Evolutionary conservation across 2,329 filamentous ascomycete genomes (phyloP).

Genomic region (Dothiorella sarmentorum): DNA sequence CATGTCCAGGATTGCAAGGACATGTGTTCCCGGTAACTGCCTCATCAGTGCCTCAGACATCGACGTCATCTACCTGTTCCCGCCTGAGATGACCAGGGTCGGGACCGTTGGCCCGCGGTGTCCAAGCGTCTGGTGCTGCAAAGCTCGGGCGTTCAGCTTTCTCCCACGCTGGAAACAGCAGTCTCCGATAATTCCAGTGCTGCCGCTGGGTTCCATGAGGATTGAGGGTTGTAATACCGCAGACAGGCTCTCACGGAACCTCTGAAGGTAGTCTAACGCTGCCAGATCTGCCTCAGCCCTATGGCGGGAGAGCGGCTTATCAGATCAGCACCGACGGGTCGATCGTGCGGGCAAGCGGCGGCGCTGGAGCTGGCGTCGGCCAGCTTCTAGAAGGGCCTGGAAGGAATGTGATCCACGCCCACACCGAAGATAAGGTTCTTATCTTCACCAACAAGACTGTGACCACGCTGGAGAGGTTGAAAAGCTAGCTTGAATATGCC

Average conservation of each 20-base stretch:
- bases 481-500: background rate
- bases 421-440: constrained; percentile 32
- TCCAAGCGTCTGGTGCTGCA: constrained; percentile 36
- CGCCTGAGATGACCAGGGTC: too few species aligned
- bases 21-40: constrained; percentile 33
- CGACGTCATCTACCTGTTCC: constrained; percentile 46
- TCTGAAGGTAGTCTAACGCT: constrained; percentile 28
- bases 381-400: constrained; percentile 33
- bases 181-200: constrained; percentile 26
- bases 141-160: constrained; percentile 31
- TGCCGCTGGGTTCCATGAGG: constrained; percentile 29
- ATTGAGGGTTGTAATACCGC: constrained; percentile 27
- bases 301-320: constrained; percentile 27
- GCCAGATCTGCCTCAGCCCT: constrained; percentile 21
- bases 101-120: constrained; percentile 44
- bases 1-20: background rate
- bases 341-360: constrained; percentile 33
- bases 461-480: constrained; percentile 22
- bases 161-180: constrained; percentile 23
- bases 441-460: constrained; percentile 28
- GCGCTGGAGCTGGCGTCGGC: constrained; percentile 31
- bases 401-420: constrained; percentile 33
- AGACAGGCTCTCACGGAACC: constrained; percentile 24
- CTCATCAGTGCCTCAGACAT: constrained; percentile 31
- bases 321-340: constrained; percentile 34